A percentile compares a stretch with the other conserved stretches of the same genome.
Evolutionary conservation across 1,139 yeast genomes (phyloP).

Genomic region (Kodamaea ohmeri): DNA sequence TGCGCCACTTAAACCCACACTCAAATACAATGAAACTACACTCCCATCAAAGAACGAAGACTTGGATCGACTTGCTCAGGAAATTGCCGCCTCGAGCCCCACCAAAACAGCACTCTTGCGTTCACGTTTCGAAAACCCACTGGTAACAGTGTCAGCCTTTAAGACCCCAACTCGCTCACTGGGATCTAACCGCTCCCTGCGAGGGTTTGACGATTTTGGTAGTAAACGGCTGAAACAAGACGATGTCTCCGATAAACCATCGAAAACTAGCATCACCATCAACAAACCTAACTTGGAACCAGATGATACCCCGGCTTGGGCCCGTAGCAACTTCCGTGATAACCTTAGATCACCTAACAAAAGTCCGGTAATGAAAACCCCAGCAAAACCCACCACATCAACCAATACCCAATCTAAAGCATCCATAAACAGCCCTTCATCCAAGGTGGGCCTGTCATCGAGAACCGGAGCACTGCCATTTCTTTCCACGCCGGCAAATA

Average conservation of each 20-base stretch:
- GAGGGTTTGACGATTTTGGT: slow-evolving; percentile 10
- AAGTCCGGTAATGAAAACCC: neutral
- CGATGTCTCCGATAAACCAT: too few species aligned
- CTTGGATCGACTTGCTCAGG: slow-evolving; percentile 40
- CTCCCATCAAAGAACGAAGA: slow-evolving; percentile 26
- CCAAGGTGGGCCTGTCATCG: slow-evolving; percentile 5
- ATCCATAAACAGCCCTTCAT: neutral
- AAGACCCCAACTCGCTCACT: slow-evolving; percentile 30
- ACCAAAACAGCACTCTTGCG: slow-evolving; percentile 29
- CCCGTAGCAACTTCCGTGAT: slow-evolving; percentile 21
- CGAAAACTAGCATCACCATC: slow-evolving; percentile 1
- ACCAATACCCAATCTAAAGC: neutral
- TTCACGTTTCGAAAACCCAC: slow-evolving; percentile 42
- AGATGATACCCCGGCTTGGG: slow-evolving; percentile 25
- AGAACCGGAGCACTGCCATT: slow-evolving; percentile 15
- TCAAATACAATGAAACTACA: slow-evolving; percentile 23
- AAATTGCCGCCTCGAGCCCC: slow-evolving; percentile 32
- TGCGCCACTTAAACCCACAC: slow-evolving; percentile 34
- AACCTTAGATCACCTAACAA: slow-evolving; percentile 18
- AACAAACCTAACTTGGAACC: slow-evolving; percentile 15
- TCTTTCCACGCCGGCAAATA: slow-evolving; percentile 28
- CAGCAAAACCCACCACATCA: neutral
- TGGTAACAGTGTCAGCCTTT: slow-evolving; percentile 46
- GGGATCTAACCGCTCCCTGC: slow-evolving; percentile 19
- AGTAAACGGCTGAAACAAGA: too few species aligned